phyloP scores from a whole-genome alignment of 257 asterid species.

The Coffea canephora region DNA sequence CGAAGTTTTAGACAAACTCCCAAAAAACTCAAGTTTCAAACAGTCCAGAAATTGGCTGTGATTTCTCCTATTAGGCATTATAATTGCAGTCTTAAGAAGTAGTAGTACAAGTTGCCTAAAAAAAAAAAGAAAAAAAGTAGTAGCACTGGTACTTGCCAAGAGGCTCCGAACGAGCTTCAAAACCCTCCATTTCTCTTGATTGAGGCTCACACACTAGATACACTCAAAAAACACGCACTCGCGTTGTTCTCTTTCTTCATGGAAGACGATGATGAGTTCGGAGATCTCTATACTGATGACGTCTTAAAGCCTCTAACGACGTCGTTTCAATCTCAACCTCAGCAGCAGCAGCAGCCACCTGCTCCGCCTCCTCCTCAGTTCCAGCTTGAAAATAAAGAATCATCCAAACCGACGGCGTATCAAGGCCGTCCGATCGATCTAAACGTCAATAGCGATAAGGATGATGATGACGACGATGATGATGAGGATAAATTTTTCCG shows the following conservation, averaged over 20 bases:
- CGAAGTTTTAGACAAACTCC: too few relatives aligned
- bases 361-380: slow-evolving; percentile 16
- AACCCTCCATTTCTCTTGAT: slow-evolving; percentile 17
- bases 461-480: slow-evolving; percentile 33
- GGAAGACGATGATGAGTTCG: slow-evolving; percentile 99
- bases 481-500: slow-evolving; percentile 5
- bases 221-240: slow-evolving; percentile 14
- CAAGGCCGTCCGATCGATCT: slow-evolving; percentile 65
- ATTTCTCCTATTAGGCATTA: too few relatives aligned
- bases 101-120: too few relatives aligned
- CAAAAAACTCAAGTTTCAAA: too few relatives aligned
- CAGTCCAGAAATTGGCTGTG: too few relatives aligned
- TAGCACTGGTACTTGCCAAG: too few relatives aligned
- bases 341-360: slow-evolving; percentile 2
- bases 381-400: background rate
- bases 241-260: slow-evolving; percentile 29
- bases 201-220: background rate
- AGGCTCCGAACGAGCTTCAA: slow-evolving; percentile 2
- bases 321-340: slow-evolving; percentile 35
- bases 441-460: slow-evolving; percentile 40
- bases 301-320: slow-evolving; percentile 66
- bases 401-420: slow-evolving; percentile 13
- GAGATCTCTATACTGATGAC: slow-evolving; percentile 94
- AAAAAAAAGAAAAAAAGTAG: too few relatives aligned
- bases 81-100: too few relatives aligned